phyloP scores from a whole-genome alignment of 192 early-diverging fungal genomes.

The Dissophora ornata region DNA sequence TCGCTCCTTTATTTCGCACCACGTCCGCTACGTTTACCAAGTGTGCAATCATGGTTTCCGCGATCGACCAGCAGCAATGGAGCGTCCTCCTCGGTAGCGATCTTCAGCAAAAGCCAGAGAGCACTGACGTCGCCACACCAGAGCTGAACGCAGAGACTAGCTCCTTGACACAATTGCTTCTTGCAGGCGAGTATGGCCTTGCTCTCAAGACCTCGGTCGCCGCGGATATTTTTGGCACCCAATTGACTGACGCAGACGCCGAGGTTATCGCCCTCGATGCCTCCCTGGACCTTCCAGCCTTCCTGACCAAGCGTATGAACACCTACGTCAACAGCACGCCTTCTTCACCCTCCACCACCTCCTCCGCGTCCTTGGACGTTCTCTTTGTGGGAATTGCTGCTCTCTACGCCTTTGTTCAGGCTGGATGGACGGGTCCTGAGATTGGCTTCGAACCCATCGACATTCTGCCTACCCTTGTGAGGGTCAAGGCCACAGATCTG shows the following conservation, averaged over 20 bases:
- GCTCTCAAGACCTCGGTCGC: slow-evolving; percentile 60
- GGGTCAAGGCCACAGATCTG: slow-evolving; percentile 43
- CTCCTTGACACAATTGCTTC: slow-evolving; percentile 39
- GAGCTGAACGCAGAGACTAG: slow-evolving; percentile 9
- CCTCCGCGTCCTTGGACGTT: slow-evolving; percentile 51
- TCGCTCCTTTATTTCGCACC: background rate
- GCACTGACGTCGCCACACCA: slow-evolving; percentile 5
- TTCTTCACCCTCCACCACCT: slow-evolving; percentile 9
- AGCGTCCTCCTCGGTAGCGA: slow-evolving; percentile 44
- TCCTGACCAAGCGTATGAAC: slow-evolving; percentile 52
- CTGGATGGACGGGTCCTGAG: slow-evolving; percentile 89
- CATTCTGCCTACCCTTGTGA: slow-evolving; percentile 66
- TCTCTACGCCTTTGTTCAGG: slow-evolving; percentile 87
- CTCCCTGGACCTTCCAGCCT: slow-evolving; percentile 56
- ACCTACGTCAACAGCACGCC: slow-evolving; percentile 37
- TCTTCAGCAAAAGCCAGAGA: slow-evolving; percentile 17
- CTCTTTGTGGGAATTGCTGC: slow-evolving; percentile 73
- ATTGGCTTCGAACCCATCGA: slow-evolving; percentile 67
- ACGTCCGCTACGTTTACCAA: background rate
- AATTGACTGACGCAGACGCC: slow-evolving; percentile 33
- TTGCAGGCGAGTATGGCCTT: slow-evolving; percentile 63
- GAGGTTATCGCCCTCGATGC: slow-evolving; percentile 24
- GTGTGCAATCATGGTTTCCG: slow-evolving; percentile 5
- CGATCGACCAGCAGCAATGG: slow-evolving; percentile 45
- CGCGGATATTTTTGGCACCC: slow-evolving; percentile 62